Conservation (phyloP, 2,329 filamentous ascomycete genomes). For the Beauveria australis region DNA sequence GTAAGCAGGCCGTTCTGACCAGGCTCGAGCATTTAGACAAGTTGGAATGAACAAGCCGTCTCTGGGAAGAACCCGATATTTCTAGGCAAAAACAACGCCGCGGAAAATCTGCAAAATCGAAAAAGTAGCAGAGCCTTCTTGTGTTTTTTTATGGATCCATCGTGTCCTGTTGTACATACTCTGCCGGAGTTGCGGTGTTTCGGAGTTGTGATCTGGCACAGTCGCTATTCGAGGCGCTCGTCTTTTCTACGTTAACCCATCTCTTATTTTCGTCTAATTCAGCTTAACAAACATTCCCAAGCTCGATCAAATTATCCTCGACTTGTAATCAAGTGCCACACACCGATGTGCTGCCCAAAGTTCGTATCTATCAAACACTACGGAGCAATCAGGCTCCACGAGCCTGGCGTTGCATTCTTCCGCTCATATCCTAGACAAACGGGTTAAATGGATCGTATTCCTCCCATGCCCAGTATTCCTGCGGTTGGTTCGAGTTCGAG, state of each 20-base stretch:
- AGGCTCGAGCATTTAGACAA: constrained; percentile 93
- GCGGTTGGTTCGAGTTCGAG: background rate
- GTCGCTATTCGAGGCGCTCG: background rate
- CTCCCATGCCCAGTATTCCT: constrained; percentile 8
- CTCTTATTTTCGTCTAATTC: background rate
- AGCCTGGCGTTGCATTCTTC: background rate
- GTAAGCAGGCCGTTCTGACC: constrained; percentile 94
- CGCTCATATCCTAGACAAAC: background rate
- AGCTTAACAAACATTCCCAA: background rate
- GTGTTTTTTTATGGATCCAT: background rate
- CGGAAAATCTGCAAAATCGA: background rate
- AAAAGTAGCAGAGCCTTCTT: background rate
- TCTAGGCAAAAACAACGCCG: background rate
- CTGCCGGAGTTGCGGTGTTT: constrained; percentile 3
- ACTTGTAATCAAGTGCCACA: background rate
- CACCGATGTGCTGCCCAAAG: background rate
- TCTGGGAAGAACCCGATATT: background rate
- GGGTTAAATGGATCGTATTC: constrained; percentile 6
- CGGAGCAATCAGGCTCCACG: background rate
- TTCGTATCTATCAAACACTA: background rate
- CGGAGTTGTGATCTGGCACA: constrained; percentile 1
- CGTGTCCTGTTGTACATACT: background rate
- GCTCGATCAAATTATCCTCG: background rate
- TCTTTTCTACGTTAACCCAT: background rate
- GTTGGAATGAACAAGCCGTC: constrained; percentile 57